Percentiles rank a stretch among this genome's conserved stretches.
phyloP scores from a whole-genome alignment of 2,329 filamentous ascomycete species.

The Cordyceps cicadae region DNA sequence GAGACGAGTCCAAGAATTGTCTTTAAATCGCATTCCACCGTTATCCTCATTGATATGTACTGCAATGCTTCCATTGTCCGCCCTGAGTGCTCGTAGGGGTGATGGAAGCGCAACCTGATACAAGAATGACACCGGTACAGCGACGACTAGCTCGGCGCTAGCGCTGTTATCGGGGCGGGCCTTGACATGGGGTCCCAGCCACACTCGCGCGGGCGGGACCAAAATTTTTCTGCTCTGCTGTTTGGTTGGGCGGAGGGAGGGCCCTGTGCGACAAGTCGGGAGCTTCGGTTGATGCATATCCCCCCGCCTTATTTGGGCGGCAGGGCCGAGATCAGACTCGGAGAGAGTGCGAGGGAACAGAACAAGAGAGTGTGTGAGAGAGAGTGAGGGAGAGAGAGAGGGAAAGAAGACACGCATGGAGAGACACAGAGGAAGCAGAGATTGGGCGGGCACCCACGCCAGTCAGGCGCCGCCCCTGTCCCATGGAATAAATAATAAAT shows the following conservation, averaged over 20 bases:
- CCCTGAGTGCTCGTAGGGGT: background rate
- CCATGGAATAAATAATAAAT: background rate
- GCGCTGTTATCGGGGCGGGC: constrained; percentile 4
- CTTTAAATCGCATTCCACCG: too few species aligned
- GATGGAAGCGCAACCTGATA: constrained; percentile 4
- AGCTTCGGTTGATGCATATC: background rate
- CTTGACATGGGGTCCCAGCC: constrained; percentile 5
- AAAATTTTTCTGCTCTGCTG: background rate
- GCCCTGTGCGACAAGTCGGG: background rate
- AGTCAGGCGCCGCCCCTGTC: background rate
- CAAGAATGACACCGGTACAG: constrained; percentile 2
- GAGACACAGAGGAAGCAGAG: background rate
- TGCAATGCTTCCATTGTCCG: background rate
- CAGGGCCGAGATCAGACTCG: background rate
- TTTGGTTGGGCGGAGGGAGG: background rate
- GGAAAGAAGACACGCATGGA: background rate
- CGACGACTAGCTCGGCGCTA: constrained; percentile 8
- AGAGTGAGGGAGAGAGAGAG: background rate
- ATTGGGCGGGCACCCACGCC: background rate
- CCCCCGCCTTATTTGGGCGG: background rate
- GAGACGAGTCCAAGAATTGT: too few species aligned
- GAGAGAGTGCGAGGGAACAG: background rate
- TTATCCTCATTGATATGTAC: background rate
- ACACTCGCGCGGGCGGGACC: background rate
- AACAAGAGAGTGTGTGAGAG: too few species aligned